These are phyloP conservation scores for Aspergillus sp. DNA, from an alignment of 2,329 filamentous ascomycete genomes.

Conservation along the genomic window DNA sequence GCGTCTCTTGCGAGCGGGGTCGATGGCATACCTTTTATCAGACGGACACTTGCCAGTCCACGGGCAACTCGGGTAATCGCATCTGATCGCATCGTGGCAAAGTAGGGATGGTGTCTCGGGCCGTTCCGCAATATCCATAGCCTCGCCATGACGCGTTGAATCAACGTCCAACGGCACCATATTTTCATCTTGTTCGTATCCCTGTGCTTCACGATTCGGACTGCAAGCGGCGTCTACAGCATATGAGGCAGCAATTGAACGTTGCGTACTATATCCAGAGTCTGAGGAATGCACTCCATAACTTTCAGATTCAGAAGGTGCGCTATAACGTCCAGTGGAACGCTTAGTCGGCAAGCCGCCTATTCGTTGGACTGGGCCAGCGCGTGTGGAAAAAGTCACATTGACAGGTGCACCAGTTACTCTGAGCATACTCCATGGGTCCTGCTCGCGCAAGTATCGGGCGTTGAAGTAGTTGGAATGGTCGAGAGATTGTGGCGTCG, in stretches of 20 bases:
- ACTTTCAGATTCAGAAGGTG: conserved; percentile 33
- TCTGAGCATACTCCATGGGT: conserved; percentile 36
- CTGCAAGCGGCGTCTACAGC: conserved; percentile 29
- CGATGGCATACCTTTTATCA: conserved; percentile 36
- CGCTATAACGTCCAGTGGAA: conserved; percentile 26
- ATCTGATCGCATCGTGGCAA: conserved; percentile 40
- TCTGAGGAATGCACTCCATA: conserved; percentile 32
- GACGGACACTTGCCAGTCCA: conserved; percentile 43
- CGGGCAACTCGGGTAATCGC: conserved; percentile 29
- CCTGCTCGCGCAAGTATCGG: conserved; percentile 23
- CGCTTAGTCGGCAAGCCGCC: conserved; percentile 22
- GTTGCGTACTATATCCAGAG: conserved; percentile 37
- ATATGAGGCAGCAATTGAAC: conserved; percentile 30
- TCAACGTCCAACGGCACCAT: conserved; percentile 19
- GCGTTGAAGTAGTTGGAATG: conserved; percentile 22
- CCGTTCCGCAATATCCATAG: conserved; percentile 33
- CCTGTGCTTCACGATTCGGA: conserved; percentile 23
- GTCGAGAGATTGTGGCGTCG: conserved; percentile 20
- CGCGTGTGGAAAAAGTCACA: conserved; percentile 18
- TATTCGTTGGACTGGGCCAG: conserved; percentile 18
- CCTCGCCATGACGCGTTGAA: conserved; percentile 7
- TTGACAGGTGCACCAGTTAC: conserved; percentile 26
- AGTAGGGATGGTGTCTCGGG: conserved; percentile 56
- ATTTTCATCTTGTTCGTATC: conserved; percentile 23
- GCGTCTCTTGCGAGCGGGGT: no score